Base-by-base conservation (phyloP, 1,284 basidiomycete species). In the Sphagnurus paluster region DNA sequence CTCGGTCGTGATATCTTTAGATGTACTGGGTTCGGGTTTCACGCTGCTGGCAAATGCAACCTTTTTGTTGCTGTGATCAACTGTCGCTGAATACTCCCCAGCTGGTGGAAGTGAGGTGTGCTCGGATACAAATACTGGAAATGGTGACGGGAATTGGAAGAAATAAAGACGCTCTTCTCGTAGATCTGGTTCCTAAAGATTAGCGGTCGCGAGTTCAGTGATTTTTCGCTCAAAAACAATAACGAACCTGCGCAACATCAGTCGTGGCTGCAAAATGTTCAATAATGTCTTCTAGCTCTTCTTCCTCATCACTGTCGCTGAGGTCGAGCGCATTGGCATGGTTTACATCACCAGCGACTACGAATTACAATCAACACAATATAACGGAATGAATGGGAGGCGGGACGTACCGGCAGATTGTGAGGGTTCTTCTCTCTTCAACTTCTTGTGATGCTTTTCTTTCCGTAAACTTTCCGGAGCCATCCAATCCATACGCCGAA, bases 141-240 rank as follows among this genome's bases (percentile, higher is more conserved):
- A 94, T 0, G 90, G 85, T n/a, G 76, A 68, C 0, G 94, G 94
- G 62, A 98, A 96, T 64, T 96, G 94, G 71, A 97, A 96, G 54
- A 94, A 85, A 62, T 91, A 96, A 1, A 97, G 72, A 20, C 84
- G 75, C 61, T 84, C 82, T 72, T 77, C 83, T 58, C 69, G 74
- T 40, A 76, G 56, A 44, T 67, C 62, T 23, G 68, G 54, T 46
- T 78, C 76, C 80, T 82, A 34, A 7, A 39, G 32, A 20, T 17
- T 5, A 2, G 30, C 20, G 16, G 32, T 28, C 14, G 32, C 9
- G 5, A 4, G 34, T 20, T 11, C 9, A 35, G 52, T 14, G 30
- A 47, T 19, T 39, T 38, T 4, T 33, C 39, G 36, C 24, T 52
- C 9, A 48, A 43, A 32, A 9, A 48, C 43, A 32, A 28, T 20